These are phyloP conservation scores for Erodium texanum DNA, from an alignment of 441 rosid species.

Conservation along the genomic window DNA sequence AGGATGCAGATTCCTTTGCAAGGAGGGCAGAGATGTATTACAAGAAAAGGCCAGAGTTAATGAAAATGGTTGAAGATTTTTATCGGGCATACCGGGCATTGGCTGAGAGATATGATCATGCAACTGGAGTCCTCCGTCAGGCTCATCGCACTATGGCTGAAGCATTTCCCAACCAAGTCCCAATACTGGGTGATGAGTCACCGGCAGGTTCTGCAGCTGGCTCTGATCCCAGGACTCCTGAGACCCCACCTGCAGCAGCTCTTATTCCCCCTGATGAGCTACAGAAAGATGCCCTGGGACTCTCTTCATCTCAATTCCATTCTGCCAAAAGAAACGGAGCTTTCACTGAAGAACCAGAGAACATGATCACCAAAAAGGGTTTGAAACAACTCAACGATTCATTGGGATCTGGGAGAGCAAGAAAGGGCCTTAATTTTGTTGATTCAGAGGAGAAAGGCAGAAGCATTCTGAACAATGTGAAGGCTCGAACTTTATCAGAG, in stretches of 20 bases:
- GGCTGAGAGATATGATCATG: conserved; percentile 69
- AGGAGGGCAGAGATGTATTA: conserved; percentile 77
- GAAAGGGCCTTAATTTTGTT: neutral
- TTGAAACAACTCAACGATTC: conserved; percentile 34
- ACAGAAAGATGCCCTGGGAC: conserved; percentile 27
- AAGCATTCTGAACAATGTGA: conserved; percentile 5
- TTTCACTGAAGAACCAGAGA: conserved; percentile 27
- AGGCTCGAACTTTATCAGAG: conserved; percentile 19
- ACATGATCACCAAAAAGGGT: conserved; percentile 36
- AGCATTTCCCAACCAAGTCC: conserved; percentile 56
- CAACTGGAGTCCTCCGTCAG: conserved; percentile 54
- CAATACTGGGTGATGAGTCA: conserved; percentile 39
- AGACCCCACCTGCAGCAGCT: conserved; percentile 27
- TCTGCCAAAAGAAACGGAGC: conserved; percentile 21
- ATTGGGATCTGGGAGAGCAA: conserved; percentile 12
- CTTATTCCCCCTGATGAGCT: conserved; percentile 31
- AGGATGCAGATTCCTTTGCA: conserved; percentile 78
- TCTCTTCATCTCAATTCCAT: conserved; percentile 23
- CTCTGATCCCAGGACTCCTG: conserved; percentile 37
- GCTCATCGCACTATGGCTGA: conserved; percentile 61
- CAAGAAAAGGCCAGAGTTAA: conserved; percentile 70
- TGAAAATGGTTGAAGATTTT: conserved; percentile 64
- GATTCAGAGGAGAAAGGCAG: conserved; percentile 8
- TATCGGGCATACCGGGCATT: conserved; percentile 72
- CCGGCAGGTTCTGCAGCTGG: conserved; percentile 28